Percentiles rank a stretch among this genome's conserved stretches.
These are phyloP conservation scores for Vitis rotundifolia DNA, from an alignment of 164 flowering plant species.

Conservation along the genomic window DNA sequence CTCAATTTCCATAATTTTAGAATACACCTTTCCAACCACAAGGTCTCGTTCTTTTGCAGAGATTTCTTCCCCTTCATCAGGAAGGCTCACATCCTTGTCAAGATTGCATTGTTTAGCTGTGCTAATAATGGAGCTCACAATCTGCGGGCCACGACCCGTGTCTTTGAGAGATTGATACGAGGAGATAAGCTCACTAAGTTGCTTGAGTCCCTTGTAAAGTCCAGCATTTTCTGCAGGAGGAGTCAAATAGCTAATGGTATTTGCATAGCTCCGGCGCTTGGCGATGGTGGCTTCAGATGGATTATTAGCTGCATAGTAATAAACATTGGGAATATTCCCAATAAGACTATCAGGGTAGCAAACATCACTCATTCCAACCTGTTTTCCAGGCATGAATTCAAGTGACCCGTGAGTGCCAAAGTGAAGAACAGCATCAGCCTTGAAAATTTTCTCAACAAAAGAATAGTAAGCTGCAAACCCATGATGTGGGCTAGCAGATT, in stretches of 20 bases:
- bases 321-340: conserved; percentile 95
- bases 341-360: conserved; percentile 97
- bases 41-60: conserved; percentile 72
- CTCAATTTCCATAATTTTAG: conserved; percentile 99
- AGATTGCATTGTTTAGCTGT: conserved; percentile 96
- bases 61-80: conserved; percentile 84
- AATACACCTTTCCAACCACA: conserved; percentile 90
- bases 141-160: conserved; percentile 90
- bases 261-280: conserved; percentile 98
- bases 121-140: conserved; percentile 94
- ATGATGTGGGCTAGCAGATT: conserved; percentile 98
- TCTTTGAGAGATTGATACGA: conserved; percentile 97
- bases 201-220: conserved; percentile 97
- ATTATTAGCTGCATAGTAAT: conserved; percentile 97
- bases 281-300: conserved; percentile 99
- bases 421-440: conserved; percentile 96
- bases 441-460: conserved; percentile 88
- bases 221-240: conserved; percentile 99
- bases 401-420: conserved; percentile 99
- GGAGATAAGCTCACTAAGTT: conserved; percentile 90
- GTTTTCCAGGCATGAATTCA: conserved; percentile 99
- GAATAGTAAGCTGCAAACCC: conserved; percentile 99
- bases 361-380: conserved; percentile 98
- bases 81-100: conserved; percentile 96
- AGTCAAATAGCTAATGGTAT: conserved; percentile 96